Conservation (phyloP, 163 green algal genomes). For the Scenedesmus sp. region DNA sequence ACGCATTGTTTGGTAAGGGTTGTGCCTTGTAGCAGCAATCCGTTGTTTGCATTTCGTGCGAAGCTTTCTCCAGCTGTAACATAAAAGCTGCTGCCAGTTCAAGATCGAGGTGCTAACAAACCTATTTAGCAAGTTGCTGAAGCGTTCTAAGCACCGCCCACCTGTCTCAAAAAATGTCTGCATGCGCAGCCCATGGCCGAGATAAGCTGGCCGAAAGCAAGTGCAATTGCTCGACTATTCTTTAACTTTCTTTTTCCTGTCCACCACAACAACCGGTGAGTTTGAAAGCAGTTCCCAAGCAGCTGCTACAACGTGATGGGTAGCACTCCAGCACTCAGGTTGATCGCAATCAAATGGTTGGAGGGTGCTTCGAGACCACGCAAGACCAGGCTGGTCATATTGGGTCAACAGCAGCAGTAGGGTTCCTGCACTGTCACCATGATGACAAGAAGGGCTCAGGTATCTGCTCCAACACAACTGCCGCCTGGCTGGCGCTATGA, state of each 20-base stretch:
- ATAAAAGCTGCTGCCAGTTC: background rate
- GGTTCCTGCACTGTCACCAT: background rate
- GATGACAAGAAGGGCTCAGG: background rate
- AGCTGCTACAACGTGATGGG: slow-evolving; percentile 5
- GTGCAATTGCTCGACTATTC: background rate
- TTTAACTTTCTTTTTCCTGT: background rate
- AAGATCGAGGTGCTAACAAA: background rate
- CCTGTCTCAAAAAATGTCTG: background rate
- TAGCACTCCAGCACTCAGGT: background rate
- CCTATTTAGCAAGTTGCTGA: background rate
- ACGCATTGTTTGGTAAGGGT: background rate
- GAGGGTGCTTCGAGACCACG: too few species aligned
- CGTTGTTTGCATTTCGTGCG: background rate
- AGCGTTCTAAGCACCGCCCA: background rate
- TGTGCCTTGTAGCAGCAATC: background rate
- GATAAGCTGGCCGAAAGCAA: background rate
- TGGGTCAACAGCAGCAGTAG: background rate
- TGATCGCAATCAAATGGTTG: background rate
- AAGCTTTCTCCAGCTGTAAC: background rate
- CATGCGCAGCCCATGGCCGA: slow-evolving; percentile 7
- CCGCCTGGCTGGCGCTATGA: background rate
- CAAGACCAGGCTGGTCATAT: background rate
- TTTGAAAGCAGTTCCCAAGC: background rate
- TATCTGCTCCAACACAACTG: background rate
- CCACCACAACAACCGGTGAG: background rate